Evolutionary conservation across 495 filamentous ascomycete genomes (phyloP).

Genomic region (Chlorociboria aeruginascens): DNA sequence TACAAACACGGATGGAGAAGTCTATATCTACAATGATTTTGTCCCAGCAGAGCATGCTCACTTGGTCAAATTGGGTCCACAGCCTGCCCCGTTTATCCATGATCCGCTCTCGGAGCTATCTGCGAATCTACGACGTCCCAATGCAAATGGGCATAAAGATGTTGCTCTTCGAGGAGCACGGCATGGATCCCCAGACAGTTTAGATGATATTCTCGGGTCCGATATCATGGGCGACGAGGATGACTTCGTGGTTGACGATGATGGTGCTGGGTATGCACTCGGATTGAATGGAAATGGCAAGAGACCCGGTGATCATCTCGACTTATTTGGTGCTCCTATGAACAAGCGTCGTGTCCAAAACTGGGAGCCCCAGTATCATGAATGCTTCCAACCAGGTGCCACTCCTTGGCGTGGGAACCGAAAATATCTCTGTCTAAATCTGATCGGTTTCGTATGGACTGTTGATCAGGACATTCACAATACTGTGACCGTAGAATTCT

Average conservation of each 20-base stretch:
- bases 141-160: slow-evolving; percentile 44
- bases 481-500: slow-evolving; percentile 95
- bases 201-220: slow-evolving; percentile 43
- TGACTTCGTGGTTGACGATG: slow-evolving; percentile 88
- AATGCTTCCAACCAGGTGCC: slow-evolving; percentile 81
- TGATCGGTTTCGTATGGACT: slow-evolving; percentile 92
- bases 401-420: slow-evolving; percentile 93
- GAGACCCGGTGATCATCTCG: slow-evolving; percentile 41
- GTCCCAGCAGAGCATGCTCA: slow-evolving; percentile 52
- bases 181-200: slow-evolving; percentile 31
- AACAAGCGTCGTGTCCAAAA: slow-evolving; percentile 29
- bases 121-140: slow-evolving; percentile 45
- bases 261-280: slow-evolving; percentile 80
- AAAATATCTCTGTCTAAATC: slow-evolving; percentile 84
- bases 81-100: slow-evolving; percentile 77
- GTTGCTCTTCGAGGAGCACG: slow-evolving; percentile 23
- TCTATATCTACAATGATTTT: slow-evolving; percentile 78
- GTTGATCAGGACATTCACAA: slow-evolving; percentile 90
- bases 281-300: slow-evolving; percentile 54
- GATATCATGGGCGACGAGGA: slow-evolving; percentile 36
- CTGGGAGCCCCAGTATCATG: slow-evolving; percentile 61
- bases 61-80: slow-evolving; percentile 42
- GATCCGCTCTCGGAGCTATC: slow-evolving; percentile 64
- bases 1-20: slow-evolving; percentile 78
- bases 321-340: slow-evolving; percentile 10